Evolutionary conservation across 306 rosid genomes (phyloP).

Genomic region (Potentilla sterilis): DNA sequence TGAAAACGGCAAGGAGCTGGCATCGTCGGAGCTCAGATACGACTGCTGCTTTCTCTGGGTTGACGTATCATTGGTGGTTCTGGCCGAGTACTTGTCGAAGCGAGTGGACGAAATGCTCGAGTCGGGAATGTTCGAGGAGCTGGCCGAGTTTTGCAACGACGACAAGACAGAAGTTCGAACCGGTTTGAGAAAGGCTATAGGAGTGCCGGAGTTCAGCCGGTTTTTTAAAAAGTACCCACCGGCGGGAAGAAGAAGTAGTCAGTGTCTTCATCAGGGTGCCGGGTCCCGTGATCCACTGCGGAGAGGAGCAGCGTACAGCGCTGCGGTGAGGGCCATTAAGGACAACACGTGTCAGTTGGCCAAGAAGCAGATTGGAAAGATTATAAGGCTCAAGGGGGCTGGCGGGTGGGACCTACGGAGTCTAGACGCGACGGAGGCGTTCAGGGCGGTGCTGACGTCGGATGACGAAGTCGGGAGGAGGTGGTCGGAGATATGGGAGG

Average conservation of each 20-base stretch:
- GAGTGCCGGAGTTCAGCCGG: constrained; percentile 78
- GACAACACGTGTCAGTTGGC: constrained; percentile 79
- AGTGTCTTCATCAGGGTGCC: not conserved
- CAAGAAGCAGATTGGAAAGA: constrained; percentile 63
- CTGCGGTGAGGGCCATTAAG: constrained; percentile 68
- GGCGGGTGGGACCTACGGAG: constrained; percentile 81
- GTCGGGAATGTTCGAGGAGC: constrained; percentile 78
- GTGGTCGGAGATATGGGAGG: constrained; percentile 67
- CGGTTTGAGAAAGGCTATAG: constrained; percentile 81
- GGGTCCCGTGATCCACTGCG: constrained; percentile 34
- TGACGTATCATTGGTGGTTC: constrained; percentile 57
- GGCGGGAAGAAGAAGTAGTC: not conserved
- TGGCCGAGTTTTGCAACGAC: constrained; percentile 63
- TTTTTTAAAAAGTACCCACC: constrained; percentile 49
- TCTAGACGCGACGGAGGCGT: constrained; percentile 76
- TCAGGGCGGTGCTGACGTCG: constrained; percentile 49
- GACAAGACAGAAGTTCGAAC: constrained; percentile 25
- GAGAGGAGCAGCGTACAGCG: constrained; percentile 53
- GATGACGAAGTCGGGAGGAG: constrained; percentile 20
- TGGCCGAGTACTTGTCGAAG: constrained; percentile 44
- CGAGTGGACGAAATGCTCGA: constrained; percentile 92
- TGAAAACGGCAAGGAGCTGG: constrained; percentile 3
- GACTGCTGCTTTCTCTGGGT: constrained; percentile 87
- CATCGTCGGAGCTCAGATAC: constrained; percentile 57
- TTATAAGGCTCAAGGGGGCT: constrained; percentile 34